Evolutionary conservation across 768 basidiomycete genomes (phyloP).

Genomic region (Boletus eberwhitei): DNA sequence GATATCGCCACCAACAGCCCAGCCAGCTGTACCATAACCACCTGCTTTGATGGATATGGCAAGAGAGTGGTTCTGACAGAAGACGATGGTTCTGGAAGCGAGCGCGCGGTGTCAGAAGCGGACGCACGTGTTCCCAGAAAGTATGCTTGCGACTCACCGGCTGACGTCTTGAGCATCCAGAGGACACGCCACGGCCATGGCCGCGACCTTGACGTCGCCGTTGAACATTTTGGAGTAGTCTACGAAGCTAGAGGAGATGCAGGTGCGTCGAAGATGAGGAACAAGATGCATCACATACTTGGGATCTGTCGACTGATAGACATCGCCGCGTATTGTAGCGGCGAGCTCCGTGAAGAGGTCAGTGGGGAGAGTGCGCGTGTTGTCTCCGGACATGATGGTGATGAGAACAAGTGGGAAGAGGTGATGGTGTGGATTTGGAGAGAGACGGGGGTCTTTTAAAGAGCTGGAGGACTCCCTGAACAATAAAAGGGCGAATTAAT

Average conservation of each 20-base stretch:
- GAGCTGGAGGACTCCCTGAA: neutral
- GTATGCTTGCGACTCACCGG: conserved; percentile 49
- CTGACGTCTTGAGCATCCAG: conserved; percentile 79
- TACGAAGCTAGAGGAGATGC: conserved; percentile 21
- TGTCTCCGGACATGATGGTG: conserved; percentile 16
- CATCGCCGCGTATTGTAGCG: conserved; percentile 43
- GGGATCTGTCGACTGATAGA: conserved; percentile 43
- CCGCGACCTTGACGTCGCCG: conserved; percentile 60
- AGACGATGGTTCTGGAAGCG: conserved; percentile 54
- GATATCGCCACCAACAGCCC: conserved; percentile 84
- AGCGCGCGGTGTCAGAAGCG: conserved; percentile 1
- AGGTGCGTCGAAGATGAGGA: neutral
- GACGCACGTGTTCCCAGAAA: conserved; percentile 1
- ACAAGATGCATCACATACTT: conserved; percentile 31
- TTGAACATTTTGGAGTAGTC: conserved; percentile 60
- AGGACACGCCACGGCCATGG: conserved; percentile 69
- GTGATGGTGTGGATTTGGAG: conserved; percentile 6
- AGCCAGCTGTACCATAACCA: conserved; percentile 88
- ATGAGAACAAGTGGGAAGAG: neutral
- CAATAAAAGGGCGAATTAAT: neutral
- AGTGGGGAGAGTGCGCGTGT: neutral
- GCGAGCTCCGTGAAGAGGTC: conserved; percentile 45
- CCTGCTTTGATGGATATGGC: conserved; percentile 85
- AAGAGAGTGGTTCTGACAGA: conserved; percentile 68
- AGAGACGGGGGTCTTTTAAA: conserved; percentile 16